A percentile compares a stretch with the other conserved stretches of the same genome.
phyloP scores from a whole-genome alignment of 306 rosid genomes.

The Cyclanthera cordifolia region DNA sequence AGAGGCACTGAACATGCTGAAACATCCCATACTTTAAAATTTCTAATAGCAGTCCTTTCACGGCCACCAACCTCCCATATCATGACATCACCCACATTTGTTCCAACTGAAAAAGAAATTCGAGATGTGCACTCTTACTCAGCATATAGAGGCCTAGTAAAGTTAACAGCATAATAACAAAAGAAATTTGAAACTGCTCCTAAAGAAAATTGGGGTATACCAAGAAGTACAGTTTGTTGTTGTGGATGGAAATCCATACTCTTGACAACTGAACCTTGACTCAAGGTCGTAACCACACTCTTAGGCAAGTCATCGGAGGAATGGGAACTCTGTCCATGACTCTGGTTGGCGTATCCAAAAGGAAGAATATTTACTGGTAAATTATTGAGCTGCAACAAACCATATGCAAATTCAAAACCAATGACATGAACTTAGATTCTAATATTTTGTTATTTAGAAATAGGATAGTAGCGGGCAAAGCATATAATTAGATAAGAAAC shows the following conservation, averaged over 20 bases:
- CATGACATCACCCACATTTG: conserved; percentile 83
- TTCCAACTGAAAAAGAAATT: conserved; percentile 53
- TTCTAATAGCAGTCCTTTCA: conserved; percentile 61
- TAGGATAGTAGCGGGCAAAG: not conserved
- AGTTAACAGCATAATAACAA: conserved; percentile 9
- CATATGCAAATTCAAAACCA: conserved; percentile 15
- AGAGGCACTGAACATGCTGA: conserved; percentile 48
- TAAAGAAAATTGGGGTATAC: conserved; percentile 27
- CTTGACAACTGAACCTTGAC: conserved; percentile 66
- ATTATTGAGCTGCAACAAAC: conserved; percentile 60
- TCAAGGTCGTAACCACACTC: conserved; percentile 59
- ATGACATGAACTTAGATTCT: conserved; percentile 11
- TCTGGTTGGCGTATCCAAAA: conserved; percentile 51
- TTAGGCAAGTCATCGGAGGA: conserved; percentile 92
- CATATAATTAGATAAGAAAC: not conserved
- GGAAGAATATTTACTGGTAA: conserved; percentile 77
- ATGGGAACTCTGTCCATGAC: conserved; percentile 86
- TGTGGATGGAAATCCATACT: conserved; percentile 96
- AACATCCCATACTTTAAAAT: conserved; percentile 84
- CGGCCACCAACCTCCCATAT: conserved; percentile 71
- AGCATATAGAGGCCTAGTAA: conserved; percentile 12
- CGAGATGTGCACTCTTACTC: not conserved
- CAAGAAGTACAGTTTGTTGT: conserved; percentile 86
- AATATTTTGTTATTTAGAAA: not conserved
- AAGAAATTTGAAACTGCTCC: not conserved